phyloP scores from a whole-genome alignment of 495 filamentous ascomycete genomes.

The Penicillium antarcticum region DNA sequence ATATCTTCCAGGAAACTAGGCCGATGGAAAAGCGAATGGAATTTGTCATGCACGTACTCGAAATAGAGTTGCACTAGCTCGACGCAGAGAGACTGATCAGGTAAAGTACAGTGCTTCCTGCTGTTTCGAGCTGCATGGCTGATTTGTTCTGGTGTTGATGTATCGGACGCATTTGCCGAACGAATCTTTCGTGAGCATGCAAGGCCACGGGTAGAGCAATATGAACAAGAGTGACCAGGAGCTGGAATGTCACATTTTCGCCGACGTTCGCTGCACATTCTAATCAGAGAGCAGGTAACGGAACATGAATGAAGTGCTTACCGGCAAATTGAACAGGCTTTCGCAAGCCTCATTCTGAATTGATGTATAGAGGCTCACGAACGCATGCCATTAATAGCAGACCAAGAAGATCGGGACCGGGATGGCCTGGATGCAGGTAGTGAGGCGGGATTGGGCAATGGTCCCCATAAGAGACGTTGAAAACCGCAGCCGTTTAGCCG shows the following conservation, averaged over 20 bases:
- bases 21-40: conserved; percentile 37
- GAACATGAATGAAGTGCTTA: not conserved
- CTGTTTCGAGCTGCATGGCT: not conserved
- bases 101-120: conserved; percentile 1
- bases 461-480: too few species aligned
- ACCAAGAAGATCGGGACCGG: too few species aligned
- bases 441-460: too few species aligned
- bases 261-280: conserved; percentile 6
- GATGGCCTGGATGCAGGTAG: too few species aligned
- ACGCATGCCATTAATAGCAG: not conserved
- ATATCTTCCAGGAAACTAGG: conserved; percentile 29
- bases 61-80: conserved; percentile 38
- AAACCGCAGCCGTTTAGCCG: too few species aligned
- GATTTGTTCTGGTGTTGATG: not conserved
- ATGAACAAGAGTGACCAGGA: conserved; percentile 10
- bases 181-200: not conserved
- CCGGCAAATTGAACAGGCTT: conserved; percentile 14
- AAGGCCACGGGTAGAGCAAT: conserved; percentile 3
- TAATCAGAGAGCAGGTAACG: not conserved
- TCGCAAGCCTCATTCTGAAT: conserved; percentile 17
- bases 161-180: not conserved
- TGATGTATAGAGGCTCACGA: not conserved
- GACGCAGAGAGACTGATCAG: conserved; percentile 15
- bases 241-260: conserved; percentile 13
- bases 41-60: conserved; percentile 38